Conservation (phyloP, 352 stramenopile genomes). For the Globisporangium camurandrum region DNA sequence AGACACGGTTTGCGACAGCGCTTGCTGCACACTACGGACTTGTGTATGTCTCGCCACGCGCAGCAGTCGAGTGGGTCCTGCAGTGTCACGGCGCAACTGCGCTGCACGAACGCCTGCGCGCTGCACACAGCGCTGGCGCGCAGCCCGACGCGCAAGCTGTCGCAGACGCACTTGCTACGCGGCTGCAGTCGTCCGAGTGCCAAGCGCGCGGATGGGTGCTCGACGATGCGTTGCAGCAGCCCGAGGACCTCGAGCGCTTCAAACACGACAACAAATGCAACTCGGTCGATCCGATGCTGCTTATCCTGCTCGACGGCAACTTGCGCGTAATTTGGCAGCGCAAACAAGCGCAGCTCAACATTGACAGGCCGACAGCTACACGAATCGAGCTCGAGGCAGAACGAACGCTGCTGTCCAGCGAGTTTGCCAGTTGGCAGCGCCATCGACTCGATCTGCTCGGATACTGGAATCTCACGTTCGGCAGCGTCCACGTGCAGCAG, state of each 20-base stretch:
- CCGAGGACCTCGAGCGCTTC: slow-evolving; percentile 24
- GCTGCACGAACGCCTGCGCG: slow-evolving; percentile 16
- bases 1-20: slow-evolving; percentile 10
- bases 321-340: slow-evolving; percentile 24
- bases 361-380: neutral
- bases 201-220: slow-evolving; percentile 53
- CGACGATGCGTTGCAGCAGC: slow-evolving; percentile 35
- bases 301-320: slow-evolving; percentile 40
- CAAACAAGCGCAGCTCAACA: neutral
- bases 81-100: slow-evolving; percentile 39
- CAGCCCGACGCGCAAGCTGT: slow-evolving; percentile 14
- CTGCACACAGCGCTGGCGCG: slow-evolving; percentile 7
- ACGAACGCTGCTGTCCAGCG: slow-evolving; percentile 12
- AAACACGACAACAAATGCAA: neutral
- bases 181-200: slow-evolving; percentile 52
- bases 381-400: slow-evolving; percentile 6
- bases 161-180: slow-evolving; percentile 30
- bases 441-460: slow-evolving; percentile 40
- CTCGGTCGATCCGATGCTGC: slow-evolving; percentile 31
- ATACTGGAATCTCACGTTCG: slow-evolving; percentile 36
- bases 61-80: slow-evolving; percentile 41
- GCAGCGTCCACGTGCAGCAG: slow-evolving; percentile 38
- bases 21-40: slow-evolving; percentile 11
- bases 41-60: slow-evolving; percentile 32
- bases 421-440: slow-evolving; percentile 32